A percentile compares a stretch with the other conserved stretches of the same genome.
These are phyloP conservation scores for Filobasidium wieringae DNA, from an alignment of 768 basidiomycete genomes.

Conservation along the genomic window DNA sequence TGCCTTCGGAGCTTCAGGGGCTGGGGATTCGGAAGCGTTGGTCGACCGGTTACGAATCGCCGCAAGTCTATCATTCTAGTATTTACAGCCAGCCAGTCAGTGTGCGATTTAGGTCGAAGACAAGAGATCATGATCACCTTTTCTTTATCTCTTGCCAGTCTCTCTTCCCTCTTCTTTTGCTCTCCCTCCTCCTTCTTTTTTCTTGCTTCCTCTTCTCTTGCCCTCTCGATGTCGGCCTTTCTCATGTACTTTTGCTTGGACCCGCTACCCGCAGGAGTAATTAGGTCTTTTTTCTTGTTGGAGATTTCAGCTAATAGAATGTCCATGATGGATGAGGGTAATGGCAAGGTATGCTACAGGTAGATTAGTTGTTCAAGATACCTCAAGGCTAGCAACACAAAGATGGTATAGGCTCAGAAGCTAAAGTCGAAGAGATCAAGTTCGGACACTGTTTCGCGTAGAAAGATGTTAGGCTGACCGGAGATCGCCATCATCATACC, in stretches of 20 bases:
- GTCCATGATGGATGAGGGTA: conserved; percentile 52
- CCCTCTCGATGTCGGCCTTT: conserved; percentile 71
- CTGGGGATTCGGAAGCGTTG: conserved; percentile 15
- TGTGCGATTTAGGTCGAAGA: background rate
- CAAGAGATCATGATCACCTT: conserved; percentile 6
- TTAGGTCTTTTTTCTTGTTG: conserved; percentile 66
- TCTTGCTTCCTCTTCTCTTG: conserved; percentile 42
- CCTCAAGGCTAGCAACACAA: too few species aligned
- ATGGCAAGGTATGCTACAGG: background rate
- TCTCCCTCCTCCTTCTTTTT: conserved; percentile 40
- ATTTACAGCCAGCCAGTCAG: background rate
- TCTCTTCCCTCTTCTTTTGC: conserved; percentile 27
- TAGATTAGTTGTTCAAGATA: too few species aligned
- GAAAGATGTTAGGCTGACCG: too few species aligned
- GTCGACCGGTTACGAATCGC: conserved; percentile 16
- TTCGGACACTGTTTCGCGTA: too few species aligned
- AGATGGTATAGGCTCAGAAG: too few species aligned
- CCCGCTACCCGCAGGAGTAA: conserved; percentile 31
- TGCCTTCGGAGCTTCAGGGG: conserved; percentile 18
- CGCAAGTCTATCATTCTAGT: conserved; percentile 1
- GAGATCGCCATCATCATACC: too few species aligned
- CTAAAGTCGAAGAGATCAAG: too few species aligned
- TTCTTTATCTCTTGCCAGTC: conserved; percentile 25
- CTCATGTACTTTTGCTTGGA: conserved; percentile 67
- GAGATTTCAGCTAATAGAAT: conserved; percentile 80